Evolutionary conservation across 176 grass and related monocot genomes (phyloP).

Genomic region (Oryza brachyantha): DNA sequence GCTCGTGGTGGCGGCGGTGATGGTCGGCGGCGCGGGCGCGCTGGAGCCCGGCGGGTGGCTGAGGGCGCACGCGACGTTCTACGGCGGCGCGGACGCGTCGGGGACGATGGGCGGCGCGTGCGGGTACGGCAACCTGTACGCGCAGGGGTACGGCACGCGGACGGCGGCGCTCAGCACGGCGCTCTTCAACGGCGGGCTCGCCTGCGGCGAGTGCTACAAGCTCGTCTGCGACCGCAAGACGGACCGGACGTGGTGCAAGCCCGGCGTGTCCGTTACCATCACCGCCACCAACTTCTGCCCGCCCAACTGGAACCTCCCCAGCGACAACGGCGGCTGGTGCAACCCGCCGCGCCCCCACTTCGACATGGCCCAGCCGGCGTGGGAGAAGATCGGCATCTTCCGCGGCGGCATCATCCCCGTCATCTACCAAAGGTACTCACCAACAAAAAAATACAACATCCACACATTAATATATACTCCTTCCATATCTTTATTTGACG

Average conservation of each 20-base stretch:
- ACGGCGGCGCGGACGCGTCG: constrained; percentile 61
- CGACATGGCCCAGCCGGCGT: constrained; percentile 76
- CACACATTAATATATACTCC: too few species aligned
- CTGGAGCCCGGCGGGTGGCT: constrained; percentile 17
- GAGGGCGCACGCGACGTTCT: constrained; percentile 49
- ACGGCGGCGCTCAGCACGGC: constrained; percentile 77
- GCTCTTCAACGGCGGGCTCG: constrained; percentile 48
- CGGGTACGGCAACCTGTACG: constrained; percentile 61
- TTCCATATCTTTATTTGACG: too few species aligned
- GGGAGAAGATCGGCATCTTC: constrained; percentile 62
- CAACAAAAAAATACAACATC: too few species aligned
- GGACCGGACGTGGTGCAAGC: constrained; percentile 46
- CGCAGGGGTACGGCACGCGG: constrained; percentile 49
- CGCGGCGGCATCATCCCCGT: constrained; percentile 69
- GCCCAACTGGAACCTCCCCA: constrained; percentile 49
- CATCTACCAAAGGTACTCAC: constrained; percentile 47
- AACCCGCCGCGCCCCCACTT: constrained; percentile 50
- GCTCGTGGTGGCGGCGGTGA: not conserved
- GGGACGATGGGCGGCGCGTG: constrained; percentile 67
- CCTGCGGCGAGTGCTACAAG: constrained; percentile 77
- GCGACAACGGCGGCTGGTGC: constrained; percentile 66
- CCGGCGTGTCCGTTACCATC: constrained; percentile 40
- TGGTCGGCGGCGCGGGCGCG: not conserved
- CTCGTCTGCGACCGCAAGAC: constrained; percentile 52
- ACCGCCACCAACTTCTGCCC: constrained; percentile 72